Conservation (phyloP, 2,329 filamentous ascomycete genomes). For the Calonectria montana region DNA sequence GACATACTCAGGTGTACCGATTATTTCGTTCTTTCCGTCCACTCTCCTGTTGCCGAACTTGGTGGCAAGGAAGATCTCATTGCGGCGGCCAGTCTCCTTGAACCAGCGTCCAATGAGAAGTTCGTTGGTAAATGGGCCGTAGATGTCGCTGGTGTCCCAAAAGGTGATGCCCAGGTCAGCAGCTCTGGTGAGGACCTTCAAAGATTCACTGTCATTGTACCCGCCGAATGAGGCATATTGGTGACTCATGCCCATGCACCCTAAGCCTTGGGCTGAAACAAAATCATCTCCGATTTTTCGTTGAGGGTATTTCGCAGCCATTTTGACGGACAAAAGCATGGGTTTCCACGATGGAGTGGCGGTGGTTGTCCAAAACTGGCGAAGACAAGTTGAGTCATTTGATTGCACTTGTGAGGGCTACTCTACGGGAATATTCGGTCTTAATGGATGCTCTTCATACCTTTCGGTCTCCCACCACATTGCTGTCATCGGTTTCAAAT, state of each 20-base stretch:
- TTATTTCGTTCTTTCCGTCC: not conserved
- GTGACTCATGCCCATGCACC: not conserved
- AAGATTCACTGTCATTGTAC: not conserved
- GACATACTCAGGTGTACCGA: not conserved
- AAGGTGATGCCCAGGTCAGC: not conserved
- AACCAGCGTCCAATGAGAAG: not conserved
- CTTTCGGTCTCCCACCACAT: not conserved
- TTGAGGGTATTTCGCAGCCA: not conserved
- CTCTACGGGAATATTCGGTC: not conserved
- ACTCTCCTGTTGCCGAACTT: not conserved
- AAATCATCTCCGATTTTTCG: not conserved
- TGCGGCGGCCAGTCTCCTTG: not conserved
- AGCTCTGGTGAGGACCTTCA: not conserved
- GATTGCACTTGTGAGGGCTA: not conserved
- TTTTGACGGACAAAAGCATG: not conserved
- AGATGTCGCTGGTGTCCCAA: not conserved
- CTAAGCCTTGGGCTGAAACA: not conserved
- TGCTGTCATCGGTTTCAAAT: not conserved
- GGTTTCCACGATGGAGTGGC: not conserved
- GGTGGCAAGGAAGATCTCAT: not conserved
- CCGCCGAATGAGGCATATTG: not conserved
- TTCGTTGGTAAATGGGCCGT: not conserved
- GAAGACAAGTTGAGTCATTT: not conserved
- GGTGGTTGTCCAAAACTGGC: not conserved
- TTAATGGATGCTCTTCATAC: not conserved